Evolutionary conservation across 495 filamentous ascomycete species (phyloP), one percentile per base, ranked within the genome.

Genomic region (Talaromyces ruber): DNA sequence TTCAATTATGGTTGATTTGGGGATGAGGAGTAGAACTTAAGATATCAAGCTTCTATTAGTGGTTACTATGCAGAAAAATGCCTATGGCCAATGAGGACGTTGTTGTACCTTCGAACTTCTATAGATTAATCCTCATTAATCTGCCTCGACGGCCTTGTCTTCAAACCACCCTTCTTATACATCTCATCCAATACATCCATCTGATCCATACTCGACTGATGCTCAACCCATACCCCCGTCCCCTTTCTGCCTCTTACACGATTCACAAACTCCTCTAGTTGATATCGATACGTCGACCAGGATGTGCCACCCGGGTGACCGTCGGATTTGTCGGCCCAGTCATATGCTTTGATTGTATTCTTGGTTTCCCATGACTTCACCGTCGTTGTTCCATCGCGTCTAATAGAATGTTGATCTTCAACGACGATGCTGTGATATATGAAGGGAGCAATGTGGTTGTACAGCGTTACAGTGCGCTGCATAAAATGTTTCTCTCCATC

Each of bases 191-290:
- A 68, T 71, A 78, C 78, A 67, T 75, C 69, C 76, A 80, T 79
- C 65, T 82, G 79, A 22, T 65, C 65, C 43, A 86, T 77, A 22
- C 76, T 82, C 50, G 85, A 81, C 60, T 74, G 72, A 1, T 67
- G 70, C 63, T 74, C 69, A 8, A 86, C 67, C 84, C 84, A 86
- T 7, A 76, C 70, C 5, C 71, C 72, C 4, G 68, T 72, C 0
- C 66, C 69, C 45, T 73, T 62, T 5, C 78, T 67, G 0, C 78
- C 78, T 28, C 76, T 78, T 4, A 86, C 64, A 24, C 65, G 70
- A 64, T 85, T 81, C 16, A 86, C 79, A 64, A 87, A 87, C 60
- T 80, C 72, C 62, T 86, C 77, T 6, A 87, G 70, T 69, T 82
- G 77, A 62, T 81, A 72, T 11, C 76, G 72, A 64, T 84, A 84